These are phyloP conservation scores for Prillingera fragicola DNA, from an alignment of 1,284 basidiomycete species.

Conservation along the genomic window DNA sequence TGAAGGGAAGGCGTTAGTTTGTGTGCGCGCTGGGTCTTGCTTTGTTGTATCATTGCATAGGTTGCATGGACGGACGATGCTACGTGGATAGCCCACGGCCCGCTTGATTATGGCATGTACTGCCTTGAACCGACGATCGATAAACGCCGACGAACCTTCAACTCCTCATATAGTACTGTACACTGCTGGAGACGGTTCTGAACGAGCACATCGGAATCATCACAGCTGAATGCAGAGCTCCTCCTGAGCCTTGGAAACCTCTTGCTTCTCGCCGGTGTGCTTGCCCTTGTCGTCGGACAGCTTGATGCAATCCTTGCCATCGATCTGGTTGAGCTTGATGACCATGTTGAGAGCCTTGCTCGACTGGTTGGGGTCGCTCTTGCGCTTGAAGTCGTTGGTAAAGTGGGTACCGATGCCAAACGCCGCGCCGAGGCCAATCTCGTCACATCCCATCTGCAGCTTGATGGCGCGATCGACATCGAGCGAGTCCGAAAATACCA, in stretches of 20 bases:
- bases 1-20: constrained; percentile 27
- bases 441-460: constrained; percentile 65
- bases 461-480: constrained; percentile 64
- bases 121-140: no score
- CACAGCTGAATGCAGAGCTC: constrained; percentile 28
- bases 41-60: no score
- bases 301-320: constrained; percentile 74
- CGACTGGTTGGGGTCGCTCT: constrained; percentile 56
- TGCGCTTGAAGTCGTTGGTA: constrained; percentile 76
- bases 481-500: constrained; percentile 78
- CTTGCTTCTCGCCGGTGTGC: constrained; percentile 42
- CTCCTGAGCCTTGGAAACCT: constrained; percentile 37
- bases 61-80: no score
- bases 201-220: no score
- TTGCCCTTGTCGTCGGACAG: constrained; percentile 85
- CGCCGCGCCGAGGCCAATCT: constrained; percentile 66
- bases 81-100: no score
- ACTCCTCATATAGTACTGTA: no score
- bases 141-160: no score
- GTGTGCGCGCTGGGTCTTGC: no score
- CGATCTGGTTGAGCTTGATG: constrained; percentile 75
- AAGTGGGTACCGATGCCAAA: constrained; percentile 90
- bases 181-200: no score
- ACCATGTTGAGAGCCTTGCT: constrained; percentile 87
- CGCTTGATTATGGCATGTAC: no score